phyloP scores from a whole-genome alignment of 2,329 filamentous ascomycete genomes.

The Aureobasidium melanogenum region DNA sequence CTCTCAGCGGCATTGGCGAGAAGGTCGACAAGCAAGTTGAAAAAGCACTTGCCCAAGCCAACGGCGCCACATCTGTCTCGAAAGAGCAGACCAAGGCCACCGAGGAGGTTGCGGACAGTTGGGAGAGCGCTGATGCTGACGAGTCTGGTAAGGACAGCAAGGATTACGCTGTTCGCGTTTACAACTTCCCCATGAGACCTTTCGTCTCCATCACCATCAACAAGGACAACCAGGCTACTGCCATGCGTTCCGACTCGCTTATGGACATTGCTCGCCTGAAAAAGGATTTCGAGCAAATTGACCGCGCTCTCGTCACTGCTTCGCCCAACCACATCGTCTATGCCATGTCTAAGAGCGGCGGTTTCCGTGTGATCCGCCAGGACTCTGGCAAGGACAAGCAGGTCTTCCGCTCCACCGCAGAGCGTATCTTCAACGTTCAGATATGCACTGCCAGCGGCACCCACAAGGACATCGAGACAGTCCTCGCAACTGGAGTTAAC shows the following conservation, averaged over 20 bases:
- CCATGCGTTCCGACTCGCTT: slow-evolving; percentile 70
- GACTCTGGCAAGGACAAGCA: slow-evolving; percentile 87
- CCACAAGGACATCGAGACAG: slow-evolving; percentile 57
- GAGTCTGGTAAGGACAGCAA: slow-evolving; percentile 60
- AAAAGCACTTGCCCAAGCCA: slow-evolving; percentile 51
- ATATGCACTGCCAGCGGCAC: slow-evolving; percentile 61
- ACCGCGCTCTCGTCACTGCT: slow-evolving; percentile 84
- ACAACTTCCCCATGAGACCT: slow-evolving; percentile 93
- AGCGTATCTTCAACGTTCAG: slow-evolving; percentile 90
- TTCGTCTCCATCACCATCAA: slow-evolving; percentile 82
- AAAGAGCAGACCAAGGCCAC: slow-evolving; percentile 43
- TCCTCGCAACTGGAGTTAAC: slow-evolving; percentile 88
- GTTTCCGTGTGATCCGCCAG: slow-evolving; percentile 86
- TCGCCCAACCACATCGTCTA: slow-evolving; percentile 90
- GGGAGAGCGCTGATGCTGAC: slow-evolving; percentile 77
- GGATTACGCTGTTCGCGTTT: slow-evolving; percentile 59
- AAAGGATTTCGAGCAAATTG: slow-evolving; percentile 96
- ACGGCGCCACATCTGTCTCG: slow-evolving; percentile 33
- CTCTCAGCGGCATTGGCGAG: slow-evolving; percentile 56
- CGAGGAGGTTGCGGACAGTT: slow-evolving; percentile 65
- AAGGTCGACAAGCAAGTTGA: slow-evolving; percentile 53
- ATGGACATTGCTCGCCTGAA: slow-evolving; percentile 91
- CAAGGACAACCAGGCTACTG: slow-evolving; percentile 44
- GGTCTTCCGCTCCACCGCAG: slow-evolving; percentile 81
- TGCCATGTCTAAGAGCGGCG: slow-evolving; percentile 81